Conservation (phyloP, 768 basidiomycete genomes). For the Calocybe gangraenosa region DNA sequence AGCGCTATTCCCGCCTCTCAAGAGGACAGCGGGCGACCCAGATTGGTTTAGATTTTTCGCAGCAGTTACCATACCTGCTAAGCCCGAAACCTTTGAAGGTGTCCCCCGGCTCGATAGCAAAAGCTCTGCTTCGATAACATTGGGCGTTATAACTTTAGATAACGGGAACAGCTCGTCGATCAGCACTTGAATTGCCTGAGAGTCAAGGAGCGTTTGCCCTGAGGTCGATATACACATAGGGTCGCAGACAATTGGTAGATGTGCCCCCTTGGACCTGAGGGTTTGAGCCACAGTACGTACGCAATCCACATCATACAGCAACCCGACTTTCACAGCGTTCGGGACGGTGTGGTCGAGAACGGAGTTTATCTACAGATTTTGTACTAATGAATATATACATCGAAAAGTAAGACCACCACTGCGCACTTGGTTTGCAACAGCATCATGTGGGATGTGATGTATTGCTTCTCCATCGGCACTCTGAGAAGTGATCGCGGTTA, state of each 20-base stretch:
- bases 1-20: constrained; percentile 83
- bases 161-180: constrained; percentile 66
- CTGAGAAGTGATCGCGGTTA: constrained; percentile 88
- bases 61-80: constrained; percentile 60
- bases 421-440: constrained; percentile 71
- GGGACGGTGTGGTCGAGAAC: constrained; percentile 72
- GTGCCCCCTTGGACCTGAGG: constrained; percentile 30
- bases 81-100: constrained; percentile 29
- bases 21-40: constrained; percentile 56
- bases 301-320: constrained; percentile 66
- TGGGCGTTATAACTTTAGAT: constrained; percentile 76
- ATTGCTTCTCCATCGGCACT: constrained; percentile 77
- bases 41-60: constrained; percentile 43
- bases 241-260: constrained; percentile 66
- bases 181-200: constrained; percentile 59
- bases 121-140: constrained; percentile 74
- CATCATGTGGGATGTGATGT: constrained; percentile 60
- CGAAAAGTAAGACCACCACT: not conserved
- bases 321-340: constrained; percentile 82
- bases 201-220: constrained; percentile 71
- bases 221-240: constrained; percentile 92
- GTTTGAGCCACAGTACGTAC: constrained; percentile 47
- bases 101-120: constrained; percentile 42
- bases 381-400: constrained; percentile 2
- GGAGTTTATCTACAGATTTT: constrained; percentile 54